phyloP scores from a whole-genome alignment of 768 basidiomycete genomes.

The Lanmaoa rubissima region DNA sequence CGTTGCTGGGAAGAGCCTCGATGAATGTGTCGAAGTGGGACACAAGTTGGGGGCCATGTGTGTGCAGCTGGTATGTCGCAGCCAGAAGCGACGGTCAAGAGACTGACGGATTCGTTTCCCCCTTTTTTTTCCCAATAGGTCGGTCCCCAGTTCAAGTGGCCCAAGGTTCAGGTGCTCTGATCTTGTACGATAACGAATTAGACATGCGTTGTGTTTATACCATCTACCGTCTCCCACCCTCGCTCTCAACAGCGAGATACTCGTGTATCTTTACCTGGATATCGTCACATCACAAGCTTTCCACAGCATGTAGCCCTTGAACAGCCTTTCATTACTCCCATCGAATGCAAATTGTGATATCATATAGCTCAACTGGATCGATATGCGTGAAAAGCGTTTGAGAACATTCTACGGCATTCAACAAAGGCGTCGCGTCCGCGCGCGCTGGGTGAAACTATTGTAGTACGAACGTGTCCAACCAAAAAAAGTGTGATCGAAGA shows the following conservation, averaged over 20 bases:
- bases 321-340: background rate
- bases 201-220: background rate
- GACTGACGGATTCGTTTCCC: background rate
- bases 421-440: constrained; percentile 14
- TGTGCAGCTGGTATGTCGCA: constrained; percentile 63
- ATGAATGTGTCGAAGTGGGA: constrained; percentile 78
- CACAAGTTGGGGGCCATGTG: constrained; percentile 86
- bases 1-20: constrained; percentile 72
- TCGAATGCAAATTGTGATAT: constrained; percentile 20
- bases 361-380: constrained; percentile 10
- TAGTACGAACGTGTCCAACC: constrained; percentile 19
- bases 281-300: constrained; percentile 28
- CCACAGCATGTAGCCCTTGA: constrained; percentile 36
- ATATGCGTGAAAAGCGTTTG: constrained; percentile 8
- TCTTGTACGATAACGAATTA: background rate
- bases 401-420: constrained; percentile 11
- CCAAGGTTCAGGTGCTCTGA: constrained; percentile 49
- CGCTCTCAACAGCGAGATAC: constrained; percentile 40
- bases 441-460: constrained; percentile 22
- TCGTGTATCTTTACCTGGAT: constrained; percentile 27
- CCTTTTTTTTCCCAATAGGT: constrained; percentile 33
- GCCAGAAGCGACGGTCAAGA: no score
- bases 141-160: constrained; percentile 57
- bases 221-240: constrained; percentile 11
- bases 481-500: constrained; percentile 7